These are phyloP conservation scores for Penicillium sp. DNA, from an alignment of 2,329 filamentous ascomycete species.

Conservation along the genomic window DNA sequence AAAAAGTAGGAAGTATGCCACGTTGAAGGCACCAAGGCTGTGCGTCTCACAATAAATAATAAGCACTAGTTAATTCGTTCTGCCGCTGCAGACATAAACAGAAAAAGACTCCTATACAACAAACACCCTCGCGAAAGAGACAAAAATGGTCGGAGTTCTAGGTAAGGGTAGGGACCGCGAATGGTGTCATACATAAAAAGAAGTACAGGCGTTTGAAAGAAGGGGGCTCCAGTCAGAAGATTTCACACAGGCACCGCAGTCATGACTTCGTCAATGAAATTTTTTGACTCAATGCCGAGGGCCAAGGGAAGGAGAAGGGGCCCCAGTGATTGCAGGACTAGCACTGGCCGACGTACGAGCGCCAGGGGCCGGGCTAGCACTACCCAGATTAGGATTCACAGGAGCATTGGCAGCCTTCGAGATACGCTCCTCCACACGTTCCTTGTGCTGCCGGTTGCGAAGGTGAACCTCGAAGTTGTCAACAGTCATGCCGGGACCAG, in stretches of 20 bases:
- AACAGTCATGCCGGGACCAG: slow-evolving; percentile 78
- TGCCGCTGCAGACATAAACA: slow-evolving; percentile 9
- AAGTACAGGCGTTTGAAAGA: slow-evolving; percentile 19
- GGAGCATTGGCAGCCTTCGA: slow-evolving; percentile 25
- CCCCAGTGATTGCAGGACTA: not conserved
- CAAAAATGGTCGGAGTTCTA: not conserved
- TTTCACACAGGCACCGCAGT: slow-evolving; percentile 14
- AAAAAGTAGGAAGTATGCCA: not conserved
- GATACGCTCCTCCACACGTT: slow-evolving; percentile 62
- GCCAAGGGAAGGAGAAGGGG: slow-evolving; percentile 12
- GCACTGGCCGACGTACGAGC: not conserved
- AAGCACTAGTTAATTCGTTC: slow-evolving; percentile 15
- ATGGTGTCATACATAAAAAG: slow-evolving; percentile 1
- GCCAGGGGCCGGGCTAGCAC: slow-evolving; percentile 19
- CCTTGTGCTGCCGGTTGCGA: slow-evolving; percentile 76
- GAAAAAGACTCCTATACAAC: slow-evolving; percentile 18
- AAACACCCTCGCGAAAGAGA: slow-evolving; percentile 5
- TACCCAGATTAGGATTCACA: slow-evolving; percentile 4
- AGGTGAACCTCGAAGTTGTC: slow-evolving; percentile 92
- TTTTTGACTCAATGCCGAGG: slow-evolving; percentile 16
- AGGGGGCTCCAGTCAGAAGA: slow-evolving; percentile 5
- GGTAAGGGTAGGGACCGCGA: not conserved
- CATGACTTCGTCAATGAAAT: slow-evolving; percentile 20
- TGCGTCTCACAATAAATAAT: slow-evolving; percentile 1
- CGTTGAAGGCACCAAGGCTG: slow-evolving; percentile 9